These are phyloP conservation scores for Apiospora saccharicola DNA, from an alignment of 2,329 filamentous ascomycete genomes.

Conservation along the genomic window DNA sequence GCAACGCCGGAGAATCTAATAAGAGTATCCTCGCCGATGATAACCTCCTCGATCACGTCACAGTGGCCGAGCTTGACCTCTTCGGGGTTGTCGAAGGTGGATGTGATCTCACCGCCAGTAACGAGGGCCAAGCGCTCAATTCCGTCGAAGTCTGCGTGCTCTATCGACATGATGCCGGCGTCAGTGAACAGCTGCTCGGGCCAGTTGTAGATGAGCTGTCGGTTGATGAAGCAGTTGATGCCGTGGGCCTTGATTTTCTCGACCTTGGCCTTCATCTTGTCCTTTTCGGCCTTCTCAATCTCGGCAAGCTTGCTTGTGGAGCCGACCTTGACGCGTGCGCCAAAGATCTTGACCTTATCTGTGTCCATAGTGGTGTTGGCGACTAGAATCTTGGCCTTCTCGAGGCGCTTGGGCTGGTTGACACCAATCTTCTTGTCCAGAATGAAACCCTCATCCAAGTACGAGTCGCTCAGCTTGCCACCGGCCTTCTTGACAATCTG, in stretches of 20 bases:
- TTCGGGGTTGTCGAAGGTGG: constrained; percentile 97
- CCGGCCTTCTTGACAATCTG: constrained; percentile 99
- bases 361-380: constrained; percentile 99
- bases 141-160: constrained; percentile 98
- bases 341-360: constrained; percentile 99
- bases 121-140: constrained; percentile 95
- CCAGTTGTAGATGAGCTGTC: constrained; percentile 99
- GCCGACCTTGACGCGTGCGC: constrained; percentile 93
- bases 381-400: constrained; percentile 97
- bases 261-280: constrained; percentile 99
- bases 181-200: constrained; percentile 98
- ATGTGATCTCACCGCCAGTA: constrained; percentile 95
- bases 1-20: constrained; percentile 98
- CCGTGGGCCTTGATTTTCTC: constrained; percentile 98
- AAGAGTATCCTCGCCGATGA: constrained; percentile 96
- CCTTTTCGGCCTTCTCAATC: constrained; percentile 95
- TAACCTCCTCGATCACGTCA: constrained; percentile 95
- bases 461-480: constrained; percentile 96
- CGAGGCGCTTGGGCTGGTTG: constrained; percentile 95
- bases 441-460: constrained; percentile 97
- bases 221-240: constrained; percentile 99
- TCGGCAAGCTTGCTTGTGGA: constrained; percentile 98
- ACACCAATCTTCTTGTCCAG: constrained; percentile 99
- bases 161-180: constrained; percentile 96
- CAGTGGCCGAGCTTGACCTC: constrained; percentile 96